These are phyloP conservation scores for Maudiozyma saulgeensis DNA, from an alignment of 805 yeast genomes.

Conservation along the genomic window DNA sequence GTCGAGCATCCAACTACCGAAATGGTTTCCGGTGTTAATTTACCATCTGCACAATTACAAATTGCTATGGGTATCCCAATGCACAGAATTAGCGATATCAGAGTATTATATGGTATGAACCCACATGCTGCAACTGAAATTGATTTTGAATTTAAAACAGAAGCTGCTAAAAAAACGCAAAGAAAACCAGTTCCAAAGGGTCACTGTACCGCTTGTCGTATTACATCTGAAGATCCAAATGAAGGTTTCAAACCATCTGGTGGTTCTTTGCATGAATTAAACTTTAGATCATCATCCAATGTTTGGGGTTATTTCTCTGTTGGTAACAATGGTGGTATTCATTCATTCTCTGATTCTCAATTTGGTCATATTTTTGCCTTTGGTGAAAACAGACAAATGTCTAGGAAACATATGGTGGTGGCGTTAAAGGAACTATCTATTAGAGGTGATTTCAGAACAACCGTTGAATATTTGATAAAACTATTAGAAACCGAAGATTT, in stretches of 20 bases:
- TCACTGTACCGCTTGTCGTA: slow-evolving; percentile 98
- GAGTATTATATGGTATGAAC: slow-evolving; percentile 88
- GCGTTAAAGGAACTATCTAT: slow-evolving; percentile 93
- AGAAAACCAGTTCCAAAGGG: slow-evolving; percentile 95
- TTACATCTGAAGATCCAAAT: slow-evolving; percentile 98
- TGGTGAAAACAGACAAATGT: slow-evolving; percentile 96
- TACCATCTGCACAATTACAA: slow-evolving; percentile 97
- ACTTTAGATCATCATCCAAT: slow-evolving; percentile 92
- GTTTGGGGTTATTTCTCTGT: slow-evolving; percentile 99
- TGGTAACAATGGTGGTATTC: slow-evolving; percentile 92
- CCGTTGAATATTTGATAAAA: slow-evolving; percentile 93
- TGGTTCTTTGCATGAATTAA: slow-evolving; percentile 91
- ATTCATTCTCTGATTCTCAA: slow-evolving; percentile 96
- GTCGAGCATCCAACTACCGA: slow-evolving; percentile 99
- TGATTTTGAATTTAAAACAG: slow-evolving; percentile 78
- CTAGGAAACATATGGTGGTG: slow-evolving; percentile 98
- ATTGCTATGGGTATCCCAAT: slow-evolving; percentile 99
- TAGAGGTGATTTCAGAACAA: slow-evolving; percentile 97
- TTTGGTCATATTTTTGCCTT: slow-evolving; percentile 98
- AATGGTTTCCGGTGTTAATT: slow-evolving; percentile 96
- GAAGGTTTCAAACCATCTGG: slow-evolving; percentile 99
- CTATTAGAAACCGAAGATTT: slow-evolving; percentile 93
- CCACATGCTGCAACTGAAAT: slow-evolving; percentile 86
- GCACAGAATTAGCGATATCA: slow-evolving; percentile 87
- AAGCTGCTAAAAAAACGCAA: slow-evolving; percentile 65